A percentile compares a stretch with the other conserved stretches of the same genome.
Evolutionary conservation across 768 basidiomycete species (phyloP).

Genomic region (Trametes gibbosa): DNA sequence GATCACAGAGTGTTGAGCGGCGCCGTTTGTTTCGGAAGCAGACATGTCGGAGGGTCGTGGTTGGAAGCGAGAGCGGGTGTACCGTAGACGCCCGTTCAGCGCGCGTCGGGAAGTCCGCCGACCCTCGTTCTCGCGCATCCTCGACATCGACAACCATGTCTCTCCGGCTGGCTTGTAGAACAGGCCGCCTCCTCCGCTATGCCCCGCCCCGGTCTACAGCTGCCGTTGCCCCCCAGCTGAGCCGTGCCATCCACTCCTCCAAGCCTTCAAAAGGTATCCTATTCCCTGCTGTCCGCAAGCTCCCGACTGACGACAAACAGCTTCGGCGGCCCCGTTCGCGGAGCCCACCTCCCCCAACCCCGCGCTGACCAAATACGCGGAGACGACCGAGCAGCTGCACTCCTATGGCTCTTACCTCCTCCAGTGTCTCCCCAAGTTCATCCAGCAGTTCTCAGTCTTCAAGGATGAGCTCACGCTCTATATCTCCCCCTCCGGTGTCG

Average conservation of each 20-base stretch:
- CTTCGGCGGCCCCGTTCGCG: slow-evolving; percentile 75
- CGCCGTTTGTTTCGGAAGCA: slow-evolving; percentile 2
- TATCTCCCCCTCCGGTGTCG: slow-evolving; percentile 73
- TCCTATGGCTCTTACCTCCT: slow-evolving; percentile 90
- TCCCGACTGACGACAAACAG: slow-evolving; percentile 31
- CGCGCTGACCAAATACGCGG: slow-evolving; percentile 64
- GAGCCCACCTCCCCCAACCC: slow-evolving; percentile 92
- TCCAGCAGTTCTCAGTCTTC: slow-evolving; percentile 96
- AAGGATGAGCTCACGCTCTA: slow-evolving; percentile 95
- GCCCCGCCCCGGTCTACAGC: slow-evolving; percentile 35
- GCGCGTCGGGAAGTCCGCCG: slow-evolving; percentile 12
- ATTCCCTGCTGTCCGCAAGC: not conserved
- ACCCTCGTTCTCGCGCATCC: slow-evolving; percentile 10
- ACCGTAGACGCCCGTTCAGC: slow-evolving; percentile 8
- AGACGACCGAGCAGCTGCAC: slow-evolving; percentile 78
- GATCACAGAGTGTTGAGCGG: slow-evolving; percentile 34
- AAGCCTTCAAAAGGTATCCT: slow-evolving; percentile 44
- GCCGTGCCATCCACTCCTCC: slow-evolving; percentile 43
- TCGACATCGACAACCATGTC: slow-evolving; percentile 38
- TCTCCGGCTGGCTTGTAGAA: slow-evolving; percentile 43
- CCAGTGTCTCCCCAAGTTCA: slow-evolving; percentile 92
- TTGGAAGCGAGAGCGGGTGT: slow-evolving; percentile 9
- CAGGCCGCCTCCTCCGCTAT: slow-evolving; percentile 42
- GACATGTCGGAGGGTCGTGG: slow-evolving; percentile 18
- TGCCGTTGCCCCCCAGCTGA: slow-evolving; percentile 25